Base-by-base conservation (phyloP, 495 filamentous ascomycete genomes). In the Xylaria grammica region DNA sequence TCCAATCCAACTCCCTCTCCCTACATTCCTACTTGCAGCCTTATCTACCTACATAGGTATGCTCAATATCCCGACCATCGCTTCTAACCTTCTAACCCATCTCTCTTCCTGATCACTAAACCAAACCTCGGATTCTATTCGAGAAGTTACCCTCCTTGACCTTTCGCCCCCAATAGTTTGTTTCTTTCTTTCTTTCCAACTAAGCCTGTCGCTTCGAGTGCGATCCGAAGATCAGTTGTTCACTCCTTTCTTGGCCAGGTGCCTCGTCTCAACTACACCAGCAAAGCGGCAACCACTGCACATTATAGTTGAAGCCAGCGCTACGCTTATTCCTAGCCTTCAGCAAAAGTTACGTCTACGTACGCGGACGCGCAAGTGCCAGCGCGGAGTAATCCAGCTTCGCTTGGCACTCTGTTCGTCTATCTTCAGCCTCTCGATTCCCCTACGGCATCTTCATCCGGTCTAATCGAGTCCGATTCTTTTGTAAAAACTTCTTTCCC, bases 21-120 rank as follows among this genome's bases (percentile, higher is more conserved):
- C 60, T 53, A 29, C 60, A 55, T 55, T 63, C 60, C 32, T 26
- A n/a, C 38, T 26, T 46, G 60, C 42, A 54, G 60, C 30, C 60
- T 48, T 26, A 32, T 20, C 26, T 13, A 22, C 20, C 49, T 30
- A 42, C 40, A 42, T 30, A 59, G 29, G 38, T 9, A 27, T 34
- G 49, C n/a, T 36, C 20, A 27, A 9, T 42, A 20, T 38, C 27
- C 29, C 36, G 4, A 20, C 40, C 27, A 36, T 42, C 40, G 5
- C 13, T 63, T 55, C 15, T 38, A 11, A 44, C 54, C 26, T 44
- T 53, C 27, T 24, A 53, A 53, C 1, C n/a, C n/a, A 4, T 1
- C 53, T 45, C 51, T 19, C 27, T 7, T 49, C 36, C 50, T 27
- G 17, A 15, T 34, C 46, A 52, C 26, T 26, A 19, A 27, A 17